Base-by-base conservation (phyloP, 768 basidiomycete species). In the Trametes sanguinea region DNA sequence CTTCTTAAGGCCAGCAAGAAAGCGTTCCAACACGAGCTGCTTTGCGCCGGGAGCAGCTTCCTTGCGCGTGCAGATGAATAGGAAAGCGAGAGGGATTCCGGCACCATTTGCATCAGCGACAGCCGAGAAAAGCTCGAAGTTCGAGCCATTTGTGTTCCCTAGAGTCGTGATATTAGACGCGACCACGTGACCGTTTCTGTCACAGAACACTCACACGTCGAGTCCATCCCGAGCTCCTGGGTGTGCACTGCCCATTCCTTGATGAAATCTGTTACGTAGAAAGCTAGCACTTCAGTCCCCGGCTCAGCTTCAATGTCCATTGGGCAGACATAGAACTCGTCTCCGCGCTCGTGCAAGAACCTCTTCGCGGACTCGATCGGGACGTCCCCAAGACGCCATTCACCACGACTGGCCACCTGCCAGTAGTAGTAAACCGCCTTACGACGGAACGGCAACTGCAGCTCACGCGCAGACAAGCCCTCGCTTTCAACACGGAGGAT, bases 111-210 rank as follows among this genome's bases (percentile, higher is more conserved):
- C 65, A 45, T 77, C 74, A 0, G 76, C 73, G 4, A 78, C 63
- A 4, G 76, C 53, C 0, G 72, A 68, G 62, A 71, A 78, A 0
- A 76, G 48, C 57, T 78, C 76, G 54, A 64, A 76, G 7, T 71
- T 66, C 2, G 65, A 63, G 0, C 67, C 68, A 65, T 77, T 78
- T 1, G 74, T 76, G 3, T 75, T 71, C 69, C 71, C 76, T 76
- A 6, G 6, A 37, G 35, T 22, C 22, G 22, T 11, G 11, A 6
- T 37, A 37, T 37, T 37, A 37, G 35, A 6, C 6, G 11, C 6
- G 6, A 37, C 6, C 35, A 37, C 10, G 8, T 22, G 22, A 22
- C 22, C 22, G 22, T 22, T 22, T 22, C 22, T 22, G 22, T 22
- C 22, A 22, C 22, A 16, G 29, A 14, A 16, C 3, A 11, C 13